Evolutionary conservation across 768 basidiomycete genomes (phyloP), one percentile per base, ranked within the genome.

Genomic region (Lactarius quietus): DNA sequence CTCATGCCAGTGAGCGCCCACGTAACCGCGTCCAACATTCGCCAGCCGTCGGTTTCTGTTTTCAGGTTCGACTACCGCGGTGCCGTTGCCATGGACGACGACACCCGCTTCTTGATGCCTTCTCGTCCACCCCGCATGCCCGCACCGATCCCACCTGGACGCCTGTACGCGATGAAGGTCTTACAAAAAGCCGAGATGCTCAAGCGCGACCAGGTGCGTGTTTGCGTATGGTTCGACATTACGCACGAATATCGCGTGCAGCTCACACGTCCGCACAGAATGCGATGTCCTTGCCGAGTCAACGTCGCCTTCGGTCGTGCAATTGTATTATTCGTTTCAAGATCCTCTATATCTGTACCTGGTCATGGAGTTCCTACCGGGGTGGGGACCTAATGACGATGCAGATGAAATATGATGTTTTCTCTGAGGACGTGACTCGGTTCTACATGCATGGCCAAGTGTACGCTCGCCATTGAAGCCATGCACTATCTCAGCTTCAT

Each of bases 361-460:
- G 62, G 91, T 98, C 80, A 98, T 98, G 97, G 97, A 98, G 78
- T 99, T 96, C 77, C 82, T 99, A 58, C 95, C 96, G 62, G 97
- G 97, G n/a, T 53, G 97, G 97, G 38, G 97, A 99, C 75, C 81
- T 98, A 66, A 98, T 99, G 97, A 97, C 95, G 9, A 98, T 98
- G 96, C 82, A 98, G 65, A 98, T 98, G 83, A 98, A 98, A 78
- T 98, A 98, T 77, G 97, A 98, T 74, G 96, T 95, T 1, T 98
- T 98, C 78, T 92, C 92, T 0, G 96, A 98, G 78, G 97, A 98
- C 70, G 96, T 98, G n/a, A 95, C 94, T 65, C 85, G 96, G 61
- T 98, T 98, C 76, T 98, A 99, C 77, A 94, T 99, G 73, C n/a
- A n/a, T n/a, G n/a, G 97, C 97, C n/a, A 89, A 99, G 78, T 98